Evolutionary conservation across 2,329 filamentous ascomycete genomes (phyloP).

Genomic region (Trichoderma cornu-damae): DNA sequence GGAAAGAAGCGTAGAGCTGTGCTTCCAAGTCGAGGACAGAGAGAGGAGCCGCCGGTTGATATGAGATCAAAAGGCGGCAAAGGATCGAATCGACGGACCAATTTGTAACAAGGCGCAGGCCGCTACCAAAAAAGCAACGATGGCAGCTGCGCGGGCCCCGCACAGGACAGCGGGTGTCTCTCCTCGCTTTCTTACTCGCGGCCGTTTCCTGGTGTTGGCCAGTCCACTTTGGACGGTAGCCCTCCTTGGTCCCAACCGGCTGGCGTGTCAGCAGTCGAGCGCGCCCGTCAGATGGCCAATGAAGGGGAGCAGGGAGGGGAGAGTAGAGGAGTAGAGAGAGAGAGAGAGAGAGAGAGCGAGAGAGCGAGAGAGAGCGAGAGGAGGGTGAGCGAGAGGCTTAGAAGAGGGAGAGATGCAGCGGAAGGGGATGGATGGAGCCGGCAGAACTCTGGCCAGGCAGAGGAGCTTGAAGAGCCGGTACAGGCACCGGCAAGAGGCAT

Average conservation of each 20-base stretch:
- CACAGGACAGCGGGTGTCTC: constrained; percentile 23
- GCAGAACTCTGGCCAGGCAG: background rate
- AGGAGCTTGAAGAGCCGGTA: background rate
- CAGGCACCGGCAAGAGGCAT: background rate
- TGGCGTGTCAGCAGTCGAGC: constrained; percentile 17
- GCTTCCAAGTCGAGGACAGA: constrained; percentile 9
- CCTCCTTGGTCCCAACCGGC: constrained; percentile 16
- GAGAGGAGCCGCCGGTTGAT: constrained; percentile 18
- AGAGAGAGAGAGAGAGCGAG: background rate
- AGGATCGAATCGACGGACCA: constrained; percentile 12
- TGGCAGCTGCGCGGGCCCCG: constrained; percentile 19
- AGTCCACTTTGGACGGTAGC: constrained; percentile 15
- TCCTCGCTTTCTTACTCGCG: constrained; percentile 24
- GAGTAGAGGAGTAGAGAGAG: background rate
- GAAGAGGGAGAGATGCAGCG: background rate
- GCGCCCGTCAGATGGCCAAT: constrained; percentile 7
- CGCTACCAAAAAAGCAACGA: constrained; percentile 8
- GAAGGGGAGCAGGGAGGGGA: background rate
- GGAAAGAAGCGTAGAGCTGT: background rate
- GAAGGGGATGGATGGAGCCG: background rate
- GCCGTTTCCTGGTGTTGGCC: constrained; percentile 19
- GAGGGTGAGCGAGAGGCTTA: background rate
- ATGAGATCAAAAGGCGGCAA: constrained; percentile 16
- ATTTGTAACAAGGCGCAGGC: constrained; percentile 6
- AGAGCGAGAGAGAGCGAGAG: background rate